Conservation (phyloP, 78 protist genomes). For the Ministeria vibrans region DNA sequence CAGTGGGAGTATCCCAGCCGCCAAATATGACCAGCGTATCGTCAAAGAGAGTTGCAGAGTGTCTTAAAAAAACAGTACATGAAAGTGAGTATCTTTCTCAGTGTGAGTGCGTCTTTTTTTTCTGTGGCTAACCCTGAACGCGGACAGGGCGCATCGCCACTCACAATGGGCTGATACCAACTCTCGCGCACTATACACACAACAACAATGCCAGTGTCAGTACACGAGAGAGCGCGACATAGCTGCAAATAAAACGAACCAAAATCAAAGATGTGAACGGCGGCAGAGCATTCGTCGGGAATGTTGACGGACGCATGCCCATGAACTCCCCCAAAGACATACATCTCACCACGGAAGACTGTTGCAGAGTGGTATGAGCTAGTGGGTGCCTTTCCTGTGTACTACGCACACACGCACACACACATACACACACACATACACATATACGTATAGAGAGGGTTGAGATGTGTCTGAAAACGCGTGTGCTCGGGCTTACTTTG, state of each 20-base stretch:
- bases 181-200: background rate
- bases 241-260: too few species aligned
- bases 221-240: too few species aligned
- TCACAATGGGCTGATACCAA: background rate
- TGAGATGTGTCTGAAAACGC: background rate
- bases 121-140: background rate
- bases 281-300: background rate
- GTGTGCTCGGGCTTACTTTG: background rate
- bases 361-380: background rate
- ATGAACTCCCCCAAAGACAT: background rate
- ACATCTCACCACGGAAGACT: background rate
- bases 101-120: too few species aligned
- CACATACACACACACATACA: background rate
- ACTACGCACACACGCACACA: too few species aligned
- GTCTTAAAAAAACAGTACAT: background rate
- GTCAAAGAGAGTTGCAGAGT: background rate
- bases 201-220: background rate
- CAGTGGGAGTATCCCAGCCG: background rate
- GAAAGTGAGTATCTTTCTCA: too few species aligned
- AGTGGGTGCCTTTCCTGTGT: background rate
- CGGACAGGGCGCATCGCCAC: background rate
- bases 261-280: background rate
- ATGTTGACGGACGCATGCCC: background rate
- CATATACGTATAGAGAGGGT: background rate
- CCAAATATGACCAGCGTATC: background rate